These are phyloP conservation scores for Trichophyton simii DNA, from an alignment of 2,329 filamentous ascomycete genomes.

Conservation along the genomic window DNA sequence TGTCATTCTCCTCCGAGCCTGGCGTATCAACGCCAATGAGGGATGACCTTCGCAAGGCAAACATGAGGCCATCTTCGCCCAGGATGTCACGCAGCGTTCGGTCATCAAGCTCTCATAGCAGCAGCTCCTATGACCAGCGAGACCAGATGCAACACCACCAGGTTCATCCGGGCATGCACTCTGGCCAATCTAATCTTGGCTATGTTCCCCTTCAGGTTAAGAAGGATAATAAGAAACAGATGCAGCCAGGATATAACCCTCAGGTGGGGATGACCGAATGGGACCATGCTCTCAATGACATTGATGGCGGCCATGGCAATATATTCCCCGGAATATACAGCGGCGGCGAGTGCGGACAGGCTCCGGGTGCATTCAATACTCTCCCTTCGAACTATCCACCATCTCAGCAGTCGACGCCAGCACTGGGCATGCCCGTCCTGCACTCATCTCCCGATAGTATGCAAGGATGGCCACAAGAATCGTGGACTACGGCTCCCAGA, in stretches of 20 bases:
- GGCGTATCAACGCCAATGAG: conserved; percentile 13
- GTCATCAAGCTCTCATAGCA: conserved; percentile 12
- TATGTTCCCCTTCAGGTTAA: conserved; percentile 39
- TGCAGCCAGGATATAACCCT: conserved; percentile 20
- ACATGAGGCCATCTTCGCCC: conserved; percentile 6
- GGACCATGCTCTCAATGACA: conserved; percentile 67
- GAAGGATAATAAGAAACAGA: conserved; percentile 25
- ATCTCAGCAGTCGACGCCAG: conserved; percentile 8
- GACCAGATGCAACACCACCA: background rate
- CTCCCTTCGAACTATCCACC: conserved; percentile 8
- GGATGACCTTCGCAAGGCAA: conserved; percentile 6
- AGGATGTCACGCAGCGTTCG: conserved; percentile 12
- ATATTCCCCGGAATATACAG: conserved; percentile 50
- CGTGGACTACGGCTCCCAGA: conserved; percentile 28
- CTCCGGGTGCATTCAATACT: conserved; percentile 9
- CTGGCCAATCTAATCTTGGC: conserved; percentile 36
- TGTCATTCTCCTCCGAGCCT: conserved; percentile 17
- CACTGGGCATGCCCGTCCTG: conserved; percentile 12
- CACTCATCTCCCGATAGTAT: conserved; percentile 16
- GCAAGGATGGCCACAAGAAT: conserved; percentile 28
- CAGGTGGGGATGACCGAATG: conserved; percentile 57
- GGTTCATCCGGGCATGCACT: conserved; percentile 15
- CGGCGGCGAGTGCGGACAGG: conserved; percentile 28
- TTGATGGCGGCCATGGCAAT: conserved; percentile 68
- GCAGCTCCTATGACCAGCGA: conserved; percentile 8